Evolutionary conservation across 352 stramenopile genomes (phyloP), one percentile per base, ranked within the genome.

Genomic region (Globisporangium acanthophoron): DNA sequence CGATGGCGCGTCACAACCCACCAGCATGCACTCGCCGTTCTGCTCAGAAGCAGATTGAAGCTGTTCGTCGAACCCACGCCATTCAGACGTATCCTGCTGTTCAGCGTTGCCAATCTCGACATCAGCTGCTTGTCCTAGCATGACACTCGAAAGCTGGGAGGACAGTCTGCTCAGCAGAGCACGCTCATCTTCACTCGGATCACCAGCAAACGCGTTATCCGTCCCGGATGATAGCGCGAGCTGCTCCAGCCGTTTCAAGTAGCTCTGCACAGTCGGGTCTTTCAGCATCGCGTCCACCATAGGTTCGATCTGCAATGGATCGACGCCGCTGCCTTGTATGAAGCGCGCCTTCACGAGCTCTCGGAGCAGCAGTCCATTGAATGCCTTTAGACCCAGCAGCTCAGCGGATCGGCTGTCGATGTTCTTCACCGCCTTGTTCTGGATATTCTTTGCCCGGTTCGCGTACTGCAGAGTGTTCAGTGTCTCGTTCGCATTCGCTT

Each of bases 341-440:
- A 87, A 78, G 0, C 76, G 70, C 27, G 75, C 70, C 53, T 82
- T 90, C 16, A 92, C 62, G 3, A 94, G 58, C 40, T 92, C 86
- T 47, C 74, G 76, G 11, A 76, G 78, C 1, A 96, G 56, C 15
- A 96, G 46, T 5, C 76, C 62, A 44, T 89, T 88, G 20, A 90
- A 76, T 0, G 83, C 76, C 52, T 87, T 86, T 35, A 91, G 56
- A n/a, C 67, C 73, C 20, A 83, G 59, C 0, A 96, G 52, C 54
- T 96, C 82, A 0, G 78, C 81, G 13, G 85, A 90, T 13, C 78
- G 70, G n/a, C 70, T 79, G 67, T 96, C 85, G 35, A 96, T 79
- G 45, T 96, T 96, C 53, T 96, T 96, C 27, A 96, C 73, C 4
- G 86, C 86, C 59, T 96, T 96, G 58, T 96, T 96, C 40, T 94